Evolutionary conservation across 2,329 filamentous ascomycete species (phyloP), one percentile per base, ranked within the genome.

Genomic region (Talaromyces sp.): DNA sequence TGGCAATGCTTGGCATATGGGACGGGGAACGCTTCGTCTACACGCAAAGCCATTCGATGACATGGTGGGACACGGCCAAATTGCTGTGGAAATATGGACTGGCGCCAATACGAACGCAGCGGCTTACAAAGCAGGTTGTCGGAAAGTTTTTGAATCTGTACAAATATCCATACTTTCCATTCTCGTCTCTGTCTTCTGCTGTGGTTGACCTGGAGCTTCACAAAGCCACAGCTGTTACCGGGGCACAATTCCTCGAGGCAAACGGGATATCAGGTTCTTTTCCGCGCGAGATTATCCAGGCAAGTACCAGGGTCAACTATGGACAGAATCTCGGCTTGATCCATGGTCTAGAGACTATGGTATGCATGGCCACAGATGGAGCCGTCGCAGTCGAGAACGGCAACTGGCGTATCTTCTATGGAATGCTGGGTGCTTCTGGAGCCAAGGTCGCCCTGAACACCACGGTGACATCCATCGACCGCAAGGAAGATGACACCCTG

Each of bases 361-460:
- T 96, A 2, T 93, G 92, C 50, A 91, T 98, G 86, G 90, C 93
- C 2, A 89, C 92, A 0, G 88, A 93, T 57, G 92, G 91, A 7
- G 91, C 93, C 0, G 85, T 92, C 71, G 81, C 89, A 19, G 84
- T 98, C 1, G 75, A 84, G 14, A 92, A 92, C 7, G 95, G 95
- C 1, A 99, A 98, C 73, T 98, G 93, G 92, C 87, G 86, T 68
- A 96, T 99, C 58, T 99, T 99, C 70, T 83, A 88, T n/a, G 78
- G 82, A 51, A 96, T 97, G 89, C 78, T 93, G 1, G 80, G 84
- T 41, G 77, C 80, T 0, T 88, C 90, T 1, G 77, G 81, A 3
- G 86, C 89, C 0, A 74, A 79, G 0, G 65, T 93, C 5, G 77
- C 79, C 43, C 78, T 90, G 26, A 89, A 93, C 67, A 89, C 88